Evolutionary conservation across 305 asterid species (phyloP).

Genomic region (Vinca major): DNA sequence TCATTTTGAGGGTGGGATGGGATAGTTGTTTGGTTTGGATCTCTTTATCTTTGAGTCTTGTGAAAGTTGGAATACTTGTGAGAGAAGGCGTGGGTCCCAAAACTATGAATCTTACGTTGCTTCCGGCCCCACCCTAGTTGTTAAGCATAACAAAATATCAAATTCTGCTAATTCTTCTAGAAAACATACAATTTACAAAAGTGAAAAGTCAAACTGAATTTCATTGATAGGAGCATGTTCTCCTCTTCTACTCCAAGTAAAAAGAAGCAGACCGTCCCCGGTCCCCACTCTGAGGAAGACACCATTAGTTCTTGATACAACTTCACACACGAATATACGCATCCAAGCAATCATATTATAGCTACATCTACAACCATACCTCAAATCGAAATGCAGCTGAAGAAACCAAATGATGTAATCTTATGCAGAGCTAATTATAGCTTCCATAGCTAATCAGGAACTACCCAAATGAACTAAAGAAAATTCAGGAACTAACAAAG

Average conservation of each 20-base stretch:
- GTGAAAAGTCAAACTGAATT: background rate
- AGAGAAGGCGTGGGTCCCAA: too few species aligned
- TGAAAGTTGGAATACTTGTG: too few species aligned
- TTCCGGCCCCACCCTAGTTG: too few species aligned
- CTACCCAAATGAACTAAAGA: background rate
- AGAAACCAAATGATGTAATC: background rate
- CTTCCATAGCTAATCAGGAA: too few species aligned
- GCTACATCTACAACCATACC: background rate
- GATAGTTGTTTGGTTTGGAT: too few species aligned
- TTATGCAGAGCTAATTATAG: too few species aligned
- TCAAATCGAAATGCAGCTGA: background rate
- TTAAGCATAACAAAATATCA: background rate
- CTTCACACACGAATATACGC: background rate
- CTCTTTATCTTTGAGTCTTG: too few species aligned
- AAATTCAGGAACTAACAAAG: background rate
- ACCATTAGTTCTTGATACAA: background rate
- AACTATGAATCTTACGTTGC: too few species aligned
- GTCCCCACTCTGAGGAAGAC: background rate
- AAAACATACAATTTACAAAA: background rate
- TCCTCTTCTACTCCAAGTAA: background rate
- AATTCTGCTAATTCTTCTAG: background rate
- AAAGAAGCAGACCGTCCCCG: constrained; percentile 1
- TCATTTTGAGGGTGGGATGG: background rate
- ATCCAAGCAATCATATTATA: background rate
- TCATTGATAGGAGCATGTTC: background rate